Evolutionary conservation across 2,329 filamentous ascomycete species (phyloP).

Genomic region (Xylaria sp.): DNA sequence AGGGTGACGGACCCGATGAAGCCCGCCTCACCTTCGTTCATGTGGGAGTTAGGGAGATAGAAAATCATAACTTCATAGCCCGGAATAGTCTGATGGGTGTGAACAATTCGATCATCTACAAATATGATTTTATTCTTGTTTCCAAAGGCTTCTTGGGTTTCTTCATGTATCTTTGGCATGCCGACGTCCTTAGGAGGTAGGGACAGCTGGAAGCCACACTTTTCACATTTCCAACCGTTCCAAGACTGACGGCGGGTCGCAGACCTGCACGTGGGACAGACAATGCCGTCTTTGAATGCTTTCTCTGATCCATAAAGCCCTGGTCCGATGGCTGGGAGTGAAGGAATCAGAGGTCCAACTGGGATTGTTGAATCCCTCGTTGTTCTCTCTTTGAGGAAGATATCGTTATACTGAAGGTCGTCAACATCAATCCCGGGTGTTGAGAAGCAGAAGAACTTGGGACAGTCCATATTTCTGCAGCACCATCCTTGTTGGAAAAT

Average conservation of each 20-base stretch:
- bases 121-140: constrained; percentile 3
- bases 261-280: constrained; percentile 67
- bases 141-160: constrained; percentile 16
- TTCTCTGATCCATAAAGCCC: constrained; percentile 52
- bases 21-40: constrained; percentile 9
- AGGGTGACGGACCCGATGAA: constrained; percentile 60
- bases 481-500: constrained; percentile 44
- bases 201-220: constrained; percentile 53
- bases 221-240: constrained; percentile 66
- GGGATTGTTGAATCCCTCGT: neutral
- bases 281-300: constrained; percentile 65
- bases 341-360: constrained; percentile 47
- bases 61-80: constrained; percentile 44
- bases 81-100: constrained; percentile 1
- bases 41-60: constrained; percentile 49
- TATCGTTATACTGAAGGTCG: constrained; percentile 56
- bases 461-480: constrained; percentile 49
- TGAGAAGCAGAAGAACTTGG: constrained; percentile 53
- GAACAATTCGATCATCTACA: neutral
- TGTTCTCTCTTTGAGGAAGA: constrained; percentile 62
- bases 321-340: neutral
- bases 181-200: constrained; percentile 36
- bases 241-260: constrained; percentile 67
- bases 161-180: constrained; percentile 28
- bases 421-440: constrained; percentile 31